phyloP scores from a whole-genome alignment of 2,329 filamentous ascomycete genomes.

The Fusarium sacchari region DNA sequence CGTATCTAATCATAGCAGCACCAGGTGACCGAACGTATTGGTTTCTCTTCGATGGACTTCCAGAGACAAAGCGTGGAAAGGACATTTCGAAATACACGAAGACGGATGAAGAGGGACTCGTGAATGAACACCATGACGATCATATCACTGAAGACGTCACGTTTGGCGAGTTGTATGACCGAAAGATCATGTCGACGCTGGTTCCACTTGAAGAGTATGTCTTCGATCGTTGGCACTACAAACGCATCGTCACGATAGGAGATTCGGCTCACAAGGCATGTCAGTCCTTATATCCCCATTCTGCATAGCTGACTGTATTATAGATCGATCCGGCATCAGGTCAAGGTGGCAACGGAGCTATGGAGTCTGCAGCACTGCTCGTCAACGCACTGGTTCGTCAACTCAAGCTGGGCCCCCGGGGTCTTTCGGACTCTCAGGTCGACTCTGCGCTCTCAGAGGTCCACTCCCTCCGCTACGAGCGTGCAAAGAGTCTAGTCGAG shows the following conservation, averaged over 20 bases:
- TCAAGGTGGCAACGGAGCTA: neutral
- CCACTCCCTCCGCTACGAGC: neutral
- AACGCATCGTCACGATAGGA: neutral
- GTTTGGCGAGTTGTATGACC: neutral
- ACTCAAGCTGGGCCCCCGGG: neutral
- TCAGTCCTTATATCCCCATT: accelerated
- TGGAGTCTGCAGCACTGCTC: neutral
- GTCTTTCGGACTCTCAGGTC: neutral
- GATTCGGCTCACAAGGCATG: neutral
- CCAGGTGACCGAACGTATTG: neutral
- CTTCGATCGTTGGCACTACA: neutral
- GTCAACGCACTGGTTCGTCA: neutral
- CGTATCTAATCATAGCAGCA: neutral
- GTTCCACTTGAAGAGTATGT: neutral
- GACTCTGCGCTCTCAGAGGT: neutral
- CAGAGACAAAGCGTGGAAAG: neutral
- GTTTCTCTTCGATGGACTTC: neutral
- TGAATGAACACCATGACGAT: neutral
- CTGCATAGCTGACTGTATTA: accelerated
- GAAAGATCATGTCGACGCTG: neutral
- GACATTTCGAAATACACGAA: neutral
- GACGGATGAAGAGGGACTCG: neutral
- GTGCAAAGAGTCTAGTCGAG: neutral
- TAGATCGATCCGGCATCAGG: neutral
- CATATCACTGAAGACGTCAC: neutral